Evolutionary conservation across 495 filamentous ascomycete genomes (phyloP), one percentile per base, ranked within the genome.

Genomic region (Clavariopsis aquatica): DNA sequence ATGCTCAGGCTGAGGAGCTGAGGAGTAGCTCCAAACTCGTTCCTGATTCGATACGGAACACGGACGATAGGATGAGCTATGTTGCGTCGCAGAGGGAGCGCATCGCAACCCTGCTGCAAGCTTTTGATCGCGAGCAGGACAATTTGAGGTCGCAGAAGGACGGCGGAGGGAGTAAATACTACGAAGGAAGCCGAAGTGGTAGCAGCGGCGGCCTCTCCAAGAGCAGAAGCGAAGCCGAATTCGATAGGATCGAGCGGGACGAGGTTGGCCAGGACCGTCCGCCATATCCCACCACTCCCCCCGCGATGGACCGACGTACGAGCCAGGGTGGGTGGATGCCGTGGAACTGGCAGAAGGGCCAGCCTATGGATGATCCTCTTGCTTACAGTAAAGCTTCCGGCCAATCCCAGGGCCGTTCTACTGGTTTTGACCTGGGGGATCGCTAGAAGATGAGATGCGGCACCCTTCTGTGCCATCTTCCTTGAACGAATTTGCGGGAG

Each of bases 201-300:
- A 49, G 47, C 24, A 72, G 71, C 83, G 78, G 73, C 9, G 77
- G 84, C 8, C 70, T 91, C 71, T 82, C 78, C 46, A 91, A 89
- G 80, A 91, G 87, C 69, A 80, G 81, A 63, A 90, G 87, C 57
- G 89, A 91, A 66, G 82, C 81, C 36, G 91, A 92, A 62, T 96
- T 96, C 72, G 89, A 93, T 70, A 87, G 88, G 70, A 87, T 96
- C 64, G 87, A 91, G 38, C 80, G 81, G n/a, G 87, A 89, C 58
- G 88, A 88, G 67, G 80, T 81, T 1, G 79, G 52, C 17, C 29
- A 38, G 36, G 55, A 64, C 9, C 23, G 41, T 2, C 66, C 66
- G 10, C 66, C 61, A 22, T 69, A 66, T 34, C 58, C 63, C 6
- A 31, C 46, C 19, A 65, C 57, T 6, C 60, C 61, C 34, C 82